Evolutionary conservation across 345 rosid genomes (phyloP), one percentile per base, ranked within the genome.

Genomic region (Geranium rotundifolium): DNA sequence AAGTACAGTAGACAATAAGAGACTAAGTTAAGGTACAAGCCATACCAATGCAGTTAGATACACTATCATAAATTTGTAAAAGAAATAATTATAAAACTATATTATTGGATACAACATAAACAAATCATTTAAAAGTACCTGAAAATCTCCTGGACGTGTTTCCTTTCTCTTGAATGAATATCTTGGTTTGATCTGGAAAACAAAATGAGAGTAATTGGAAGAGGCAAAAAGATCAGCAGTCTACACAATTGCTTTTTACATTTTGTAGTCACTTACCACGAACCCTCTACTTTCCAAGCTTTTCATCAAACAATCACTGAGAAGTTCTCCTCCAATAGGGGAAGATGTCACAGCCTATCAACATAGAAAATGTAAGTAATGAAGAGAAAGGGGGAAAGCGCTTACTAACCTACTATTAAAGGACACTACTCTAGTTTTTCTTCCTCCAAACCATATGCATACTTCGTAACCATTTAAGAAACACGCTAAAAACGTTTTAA

Each of bases 111-210:
- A 23, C 41, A 34, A 46, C 6, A 10, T 46, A 46, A 9, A 46
- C 27, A 46, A 46, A 46, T 46, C 13, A 9, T 46, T 9, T 9
- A 14, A 46, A 66, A 57, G 54, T 78, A 91, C 99, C 97, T 88
- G 97, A 81, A 84, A 95, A 15, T 86, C 99, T 30, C 96, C 90
- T 1, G 93, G 80, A 29, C 95, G 89, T 71, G 75, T 72, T 76
- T 95, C 99, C 79, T 90, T 90, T 77, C 99, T 84, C 85, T 88
- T 90, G 77, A 90, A 95, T 30, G 99, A 88, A 72, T 95, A 95
- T 76, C 97, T 90, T 17, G 99, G 99, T 77, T 73, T 88, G 73
- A 95, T 86, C 99, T 95, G 80, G 71, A 82, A 60, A 69, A 65
- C 17, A 66, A 70, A 63, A 61, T 18, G 75, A 69, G 29, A 68